Conservation (phyloP, 192 early-diverging fungal genomes). For the Lunasporangiospora selenospora region DNA sequence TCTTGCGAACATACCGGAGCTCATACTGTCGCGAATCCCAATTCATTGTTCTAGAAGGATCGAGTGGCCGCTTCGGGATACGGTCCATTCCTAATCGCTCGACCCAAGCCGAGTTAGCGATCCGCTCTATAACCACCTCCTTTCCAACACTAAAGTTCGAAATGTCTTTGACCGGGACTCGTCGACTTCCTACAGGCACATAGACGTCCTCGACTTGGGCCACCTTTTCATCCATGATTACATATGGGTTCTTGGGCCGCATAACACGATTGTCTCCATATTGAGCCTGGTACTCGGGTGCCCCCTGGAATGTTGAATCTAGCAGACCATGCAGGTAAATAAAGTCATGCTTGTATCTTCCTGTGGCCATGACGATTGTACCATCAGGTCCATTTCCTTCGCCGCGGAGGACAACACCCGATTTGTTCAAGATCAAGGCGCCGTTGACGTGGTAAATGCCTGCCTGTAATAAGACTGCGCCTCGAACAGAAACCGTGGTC, state of each 20-base stretch:
- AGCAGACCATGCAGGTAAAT: constrained; percentile 19
- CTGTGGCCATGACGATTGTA: constrained; percentile 16
- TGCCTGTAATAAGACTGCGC: constrained; percentile 23
- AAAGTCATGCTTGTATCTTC: constrained; percentile 33
- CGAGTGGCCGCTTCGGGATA: constrained; percentile 5
- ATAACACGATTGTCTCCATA: not conserved
- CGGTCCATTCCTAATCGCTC: constrained; percentile 13
- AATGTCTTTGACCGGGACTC: constrained; percentile 20
- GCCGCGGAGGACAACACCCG: constrained; percentile 27
- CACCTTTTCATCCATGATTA: constrained; percentile 5
- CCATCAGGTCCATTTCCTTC: constrained; percentile 26
- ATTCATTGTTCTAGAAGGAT: constrained; percentile 1
- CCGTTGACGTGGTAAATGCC: constrained; percentile 31
- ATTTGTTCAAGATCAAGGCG: constrained; percentile 16
- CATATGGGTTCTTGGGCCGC: constrained; percentile 7
- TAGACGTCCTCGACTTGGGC: constrained; percentile 9
- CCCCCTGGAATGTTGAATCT: constrained; percentile 24
- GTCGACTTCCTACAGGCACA: constrained; percentile 10
- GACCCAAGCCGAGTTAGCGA: constrained; percentile 2
- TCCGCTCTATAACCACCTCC: constrained; percentile 7
- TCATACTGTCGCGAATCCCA: constrained; percentile 17
- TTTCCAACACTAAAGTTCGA: constrained; percentile 10
- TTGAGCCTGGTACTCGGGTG: constrained; percentile 11
- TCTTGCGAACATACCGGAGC: constrained; percentile 16
- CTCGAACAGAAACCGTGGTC: constrained; percentile 16